Base-by-base conservation (phyloP, 352 stramenopile genomes). In the Phytophthora nicotianae region DNA sequence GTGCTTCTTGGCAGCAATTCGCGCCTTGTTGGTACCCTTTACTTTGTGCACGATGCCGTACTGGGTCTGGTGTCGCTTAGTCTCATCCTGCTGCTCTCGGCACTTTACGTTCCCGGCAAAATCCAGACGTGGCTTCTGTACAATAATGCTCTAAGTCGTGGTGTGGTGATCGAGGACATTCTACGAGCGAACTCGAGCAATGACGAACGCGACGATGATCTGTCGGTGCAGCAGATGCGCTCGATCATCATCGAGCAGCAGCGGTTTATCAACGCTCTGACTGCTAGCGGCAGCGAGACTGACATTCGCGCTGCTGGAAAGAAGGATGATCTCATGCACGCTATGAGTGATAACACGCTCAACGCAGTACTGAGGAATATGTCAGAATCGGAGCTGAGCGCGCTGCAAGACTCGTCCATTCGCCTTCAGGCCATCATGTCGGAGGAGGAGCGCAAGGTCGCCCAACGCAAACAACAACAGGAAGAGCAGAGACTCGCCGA, bases 81-180 rank as follows among this genome's bases (percentile, higher is more conserved):
- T 43, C 68, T 98, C 20, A 89, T 99, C 24, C 82, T 98, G 49
- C 68, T 98, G 17, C 76, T 98, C 16, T 87, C 88, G 26, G 91
- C 94, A 76, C 90, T 90, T 5, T 87, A 89, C 57, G 80, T 98
- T 42, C 91, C 91, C 13, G 84, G 91, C 53, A 91, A 97, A 63
- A 92, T 98, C 41, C 96, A 99, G 74, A 99, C 96, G 27, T 98
- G 95, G 95, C 75, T 99, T 46, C 78, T 99, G 2, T 99, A 98
- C 79, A 97, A 99, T 78, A 99, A 99, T 68, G 97, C 97, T 17
- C 70, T 99, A 26, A 98, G 91, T 19, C 83, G 90, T 42, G 96
- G 97, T 64, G 96, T 99, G 14, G 97, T 98, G 29, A 98, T 99
- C 23, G 96, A 98, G 60, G 96, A 99, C 71, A 98, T 99, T 62